Percentiles rank a stretch among this genome's conserved stretches.
These are phyloP conservation scores for Ascomycota sp. DNA, from an alignment of 2,329 filamentous ascomycete species.

Conservation along the genomic window DNA sequence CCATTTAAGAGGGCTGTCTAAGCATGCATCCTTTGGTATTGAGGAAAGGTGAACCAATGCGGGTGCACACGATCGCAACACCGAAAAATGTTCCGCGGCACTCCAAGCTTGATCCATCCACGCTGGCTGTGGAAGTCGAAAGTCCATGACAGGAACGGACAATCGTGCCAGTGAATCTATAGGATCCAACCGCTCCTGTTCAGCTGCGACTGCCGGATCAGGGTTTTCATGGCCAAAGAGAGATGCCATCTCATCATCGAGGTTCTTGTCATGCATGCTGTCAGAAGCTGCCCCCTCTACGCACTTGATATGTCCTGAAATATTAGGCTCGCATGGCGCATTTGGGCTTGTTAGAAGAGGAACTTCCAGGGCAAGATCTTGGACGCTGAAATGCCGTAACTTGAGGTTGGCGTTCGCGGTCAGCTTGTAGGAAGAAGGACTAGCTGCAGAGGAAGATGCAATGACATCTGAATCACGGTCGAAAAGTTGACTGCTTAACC, in stretches of 20 bases:
- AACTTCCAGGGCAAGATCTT: constrained; percentile 6
- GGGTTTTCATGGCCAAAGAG: constrained; percentile 5
- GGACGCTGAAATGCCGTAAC: not conserved
- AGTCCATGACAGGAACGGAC: constrained; percentile 10
- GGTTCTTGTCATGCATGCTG: not conserved
- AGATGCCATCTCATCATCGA: constrained; percentile 8
- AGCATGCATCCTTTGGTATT: not conserved
- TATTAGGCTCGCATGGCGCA: not conserved
- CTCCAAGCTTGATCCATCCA: constrained; percentile 6
- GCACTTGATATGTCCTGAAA: not conserved
- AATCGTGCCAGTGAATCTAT: constrained; percentile 9
- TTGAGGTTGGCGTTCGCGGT: not conserved
- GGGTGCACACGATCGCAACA: constrained; percentile 5
- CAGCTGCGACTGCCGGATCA: constrained; percentile 3
- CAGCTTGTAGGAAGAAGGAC: constrained; percentile 3
- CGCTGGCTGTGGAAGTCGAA: constrained; percentile 5
- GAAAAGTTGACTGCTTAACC: not conserved
- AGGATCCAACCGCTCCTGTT: constrained; percentile 11
- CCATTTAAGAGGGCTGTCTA: constrained; percentile 8
- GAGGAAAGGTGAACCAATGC: constrained; percentile 1
- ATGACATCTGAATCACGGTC: constrained; percentile 6
- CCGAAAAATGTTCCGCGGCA: constrained; percentile 8
- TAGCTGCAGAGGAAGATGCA: constrained; percentile 2
- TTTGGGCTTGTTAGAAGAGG: constrained; percentile 6
- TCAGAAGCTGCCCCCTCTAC: not conserved